Evolutionary conservation across 2,329 filamentous ascomycete genomes (phyloP), one percentile per base, ranked within the genome.

Genomic region (Pseudogymnoascus sp.): DNA sequence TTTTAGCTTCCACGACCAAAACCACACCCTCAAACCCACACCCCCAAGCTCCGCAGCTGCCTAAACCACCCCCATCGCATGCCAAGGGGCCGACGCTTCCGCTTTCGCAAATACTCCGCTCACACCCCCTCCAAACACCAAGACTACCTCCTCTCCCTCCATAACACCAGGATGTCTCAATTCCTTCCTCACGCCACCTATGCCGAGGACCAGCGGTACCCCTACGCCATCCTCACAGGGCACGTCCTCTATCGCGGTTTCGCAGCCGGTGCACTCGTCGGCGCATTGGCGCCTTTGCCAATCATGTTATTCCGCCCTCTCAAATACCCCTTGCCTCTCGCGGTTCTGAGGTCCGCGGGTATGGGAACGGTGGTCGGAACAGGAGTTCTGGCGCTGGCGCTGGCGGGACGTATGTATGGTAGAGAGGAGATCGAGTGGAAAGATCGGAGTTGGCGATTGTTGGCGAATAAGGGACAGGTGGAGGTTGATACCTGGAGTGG

Each of bases 381-480:
- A 0, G 78, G 76, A 0, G 65, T 83, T 1, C 73, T 81, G 23
- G 74, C 74, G 1, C 64, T 80, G 4, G 79, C 75, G 67, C 75
- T 84, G 3, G 71, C 74, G 28, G 76, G 70, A 0, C 75, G 79
- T 2, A 88, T 89, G 85, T 74, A 74, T 62, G 83, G 81, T 0
- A 76, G 78, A 14, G 79, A 84, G 67, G 77, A 81, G 42, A 83
- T 89, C 34, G 85, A 89, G 72, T 89, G 85, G 85, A 74, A 81
- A 69, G 85, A 89, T 70, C 77, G 86, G 16, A 80, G 80, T 63
- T 89, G 85, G 84, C 76, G 86, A 31, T 70, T 89, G 60, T 68
- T 86, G 46, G 82, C 82, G 73, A 88, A 83, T 66, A 71, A 74
- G 42, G 80, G 82, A 0, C 85, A 89, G 75, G 69, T 82, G 0